Base-by-base conservation (phyloP, 305 asterid genomes). In the Solanum hybrid region DNA sequence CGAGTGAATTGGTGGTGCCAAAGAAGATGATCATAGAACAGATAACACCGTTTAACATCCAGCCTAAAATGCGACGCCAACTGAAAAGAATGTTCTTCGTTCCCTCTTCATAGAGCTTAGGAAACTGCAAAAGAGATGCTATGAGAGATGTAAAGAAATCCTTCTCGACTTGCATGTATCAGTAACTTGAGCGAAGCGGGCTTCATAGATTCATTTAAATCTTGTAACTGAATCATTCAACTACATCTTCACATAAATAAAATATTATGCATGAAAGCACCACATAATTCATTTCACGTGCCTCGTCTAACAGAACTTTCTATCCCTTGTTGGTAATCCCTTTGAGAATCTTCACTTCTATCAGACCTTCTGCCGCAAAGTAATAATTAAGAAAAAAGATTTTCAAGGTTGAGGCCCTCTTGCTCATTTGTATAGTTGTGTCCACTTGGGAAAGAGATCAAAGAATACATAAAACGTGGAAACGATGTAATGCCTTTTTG, bases 11-110 rank as follows among this genome's bases (percentile, higher is more conserved):
- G 77, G 95, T 92, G 8, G 97, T 91, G 90, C 97, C 93, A 94
- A 95, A 96, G 95, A 97, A 97, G 91, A 97, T 94, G 91, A 97
- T 91, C 95, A 94, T 93, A 65, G 99, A 97, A 77, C 94, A 90
- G 6, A 96, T 68, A 22, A 97, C 89, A 5, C 99, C 99, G 73
- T 97, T 97, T 3, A 92, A 80, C 93, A 97, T 97, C 99, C 99
- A 97, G 10, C 99, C 99, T 3, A 97, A 92, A 26, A 97, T 93
- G 32, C 97, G 95, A 0, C 94, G 92, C 99, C 99, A 97, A 39
- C 96, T 97, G 95, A 97, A 97, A 92, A 97, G 98, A 65, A 94
- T 72, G 92, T 97, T 92, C 39, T 92, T 91, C 15, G 92, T 93
- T 33, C 99, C 99, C 91, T 97, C 99, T 92, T 91, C 94, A 77